phyloP scores from a whole-genome alignment of 179 eudicot species.

The Heliamphora pulchella region DNA sequence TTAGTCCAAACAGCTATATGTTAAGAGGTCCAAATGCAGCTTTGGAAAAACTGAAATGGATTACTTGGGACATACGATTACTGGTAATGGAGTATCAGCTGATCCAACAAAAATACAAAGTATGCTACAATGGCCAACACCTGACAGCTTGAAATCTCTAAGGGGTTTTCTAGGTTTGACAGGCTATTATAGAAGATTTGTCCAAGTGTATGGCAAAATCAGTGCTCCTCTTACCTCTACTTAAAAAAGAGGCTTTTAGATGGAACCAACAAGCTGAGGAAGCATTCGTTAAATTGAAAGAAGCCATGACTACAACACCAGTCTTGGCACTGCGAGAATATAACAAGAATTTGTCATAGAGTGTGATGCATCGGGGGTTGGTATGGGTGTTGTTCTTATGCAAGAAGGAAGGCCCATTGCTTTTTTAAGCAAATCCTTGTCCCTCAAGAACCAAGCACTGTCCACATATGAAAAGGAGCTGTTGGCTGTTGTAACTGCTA shows the following conservation, averaged over 20 bases:
- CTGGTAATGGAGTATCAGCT: too few relatives aligned
- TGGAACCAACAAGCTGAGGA: neutral
- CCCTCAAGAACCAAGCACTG: neutral
- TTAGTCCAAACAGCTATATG: too few relatives aligned
- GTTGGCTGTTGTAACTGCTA: neutral
- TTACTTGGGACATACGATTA: too few relatives aligned
- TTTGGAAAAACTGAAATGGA: too few relatives aligned
- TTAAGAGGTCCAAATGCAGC: too few relatives aligned
- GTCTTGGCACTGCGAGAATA: neutral
- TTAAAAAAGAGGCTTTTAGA: neutral
- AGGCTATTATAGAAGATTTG: too few relatives aligned
- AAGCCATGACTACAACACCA: neutral
- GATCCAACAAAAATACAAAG: too few relatives aligned
- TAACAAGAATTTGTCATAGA: neutral
- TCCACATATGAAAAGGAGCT: neutral
- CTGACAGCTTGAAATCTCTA: too few relatives aligned
- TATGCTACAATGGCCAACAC: too few relatives aligned
- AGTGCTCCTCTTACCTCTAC: too few relatives aligned
- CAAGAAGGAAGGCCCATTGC: neutral
- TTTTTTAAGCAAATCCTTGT: neutral
- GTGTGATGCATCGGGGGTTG: neutral
- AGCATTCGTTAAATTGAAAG: neutral
- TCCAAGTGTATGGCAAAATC: too few relatives aligned
- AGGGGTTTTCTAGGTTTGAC: too few relatives aligned
- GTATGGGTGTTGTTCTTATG: neutral